phyloP scores from a whole-genome alignment of 2,329 filamentous ascomycete genomes.

The Aspergillus ustus region DNA sequence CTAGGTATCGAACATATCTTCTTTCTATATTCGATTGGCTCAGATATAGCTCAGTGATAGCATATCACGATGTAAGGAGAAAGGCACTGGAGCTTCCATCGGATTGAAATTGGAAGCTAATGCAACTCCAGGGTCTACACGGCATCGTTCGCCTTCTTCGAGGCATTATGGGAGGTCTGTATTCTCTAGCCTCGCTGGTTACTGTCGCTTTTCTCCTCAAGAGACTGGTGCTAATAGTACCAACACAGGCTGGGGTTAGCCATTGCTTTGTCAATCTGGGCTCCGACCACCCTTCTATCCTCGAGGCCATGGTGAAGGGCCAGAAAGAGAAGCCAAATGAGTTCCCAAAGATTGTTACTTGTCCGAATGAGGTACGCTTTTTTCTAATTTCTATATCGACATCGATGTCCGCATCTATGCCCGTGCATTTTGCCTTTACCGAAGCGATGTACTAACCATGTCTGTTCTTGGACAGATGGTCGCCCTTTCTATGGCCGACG shows the following conservation, averaged over 20 bases:
- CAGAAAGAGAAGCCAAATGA: constrained; percentile 67
- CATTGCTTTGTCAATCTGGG: constrained; percentile 60
- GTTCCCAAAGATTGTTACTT: constrained; percentile 77
- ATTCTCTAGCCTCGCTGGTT: neutral
- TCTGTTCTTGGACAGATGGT: constrained; percentile 65
- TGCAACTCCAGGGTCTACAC: constrained; percentile 57
- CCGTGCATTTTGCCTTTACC: neutral
- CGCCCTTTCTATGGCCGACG: constrained; percentile 82
- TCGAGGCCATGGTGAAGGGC: constrained; percentile 79
- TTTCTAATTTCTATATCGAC: neutral
- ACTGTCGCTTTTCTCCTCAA: neutral
- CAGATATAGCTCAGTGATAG: neutral
- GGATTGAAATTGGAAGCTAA: neutral
- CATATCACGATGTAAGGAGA: neutral
- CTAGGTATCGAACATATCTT: too few relatives aligned
- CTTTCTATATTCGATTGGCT: too few relatives aligned
- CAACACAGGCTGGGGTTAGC: constrained; percentile 51
- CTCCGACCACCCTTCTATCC: constrained; percentile 71
- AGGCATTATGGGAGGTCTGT: constrained; percentile 65
- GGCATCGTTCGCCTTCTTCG: constrained; percentile 80
- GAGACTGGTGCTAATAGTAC: neutral
- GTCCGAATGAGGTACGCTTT: constrained; percentile 72
- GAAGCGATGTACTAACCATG: constrained; percentile 15
- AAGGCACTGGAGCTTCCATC: neutral
- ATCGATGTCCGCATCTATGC: neutral